Evolutionary conservation across 768 basidiomycete genomes (phyloP).

Genomic region (Tephrocybe sp.): DNA sequence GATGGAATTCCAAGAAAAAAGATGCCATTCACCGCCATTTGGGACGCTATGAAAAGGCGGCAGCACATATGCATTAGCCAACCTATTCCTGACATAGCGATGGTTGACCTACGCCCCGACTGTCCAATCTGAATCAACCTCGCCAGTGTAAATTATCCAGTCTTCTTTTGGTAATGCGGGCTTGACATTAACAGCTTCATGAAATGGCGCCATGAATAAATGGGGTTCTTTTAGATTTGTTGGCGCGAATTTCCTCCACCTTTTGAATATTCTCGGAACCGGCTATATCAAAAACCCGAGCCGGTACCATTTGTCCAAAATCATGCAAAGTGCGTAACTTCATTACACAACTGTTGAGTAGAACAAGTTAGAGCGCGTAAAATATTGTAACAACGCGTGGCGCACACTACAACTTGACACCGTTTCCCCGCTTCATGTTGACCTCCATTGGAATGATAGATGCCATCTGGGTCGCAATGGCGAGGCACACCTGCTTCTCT

Average conservation of each 20-base stretch:
- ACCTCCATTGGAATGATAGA: conserved; percentile 43
- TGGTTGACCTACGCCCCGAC: conserved; percentile 37
- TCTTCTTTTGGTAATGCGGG: conserved; percentile 11
- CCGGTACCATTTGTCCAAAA: too few relatives aligned
- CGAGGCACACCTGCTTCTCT: conserved; percentile 60
- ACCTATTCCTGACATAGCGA: not conserved
- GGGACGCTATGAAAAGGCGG: conserved; percentile 35
- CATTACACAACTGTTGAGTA: too few relatives aligned
- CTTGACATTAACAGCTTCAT: conserved; percentile 28
- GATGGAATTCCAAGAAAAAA: not conserved
- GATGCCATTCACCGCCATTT: conserved; percentile 42
- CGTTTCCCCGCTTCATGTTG: conserved; percentile 29
- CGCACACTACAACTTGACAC: conserved; percentile 18
- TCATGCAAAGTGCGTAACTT: too few relatives aligned
- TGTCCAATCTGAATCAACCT: conserved; percentile 45
- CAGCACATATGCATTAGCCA: conserved; percentile 3
- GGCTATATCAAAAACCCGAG: too few relatives aligned
- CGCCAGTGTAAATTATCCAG: conserved; percentile 28
- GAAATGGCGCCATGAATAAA: conserved; percentile 36
- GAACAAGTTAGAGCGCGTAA: too few relatives aligned
- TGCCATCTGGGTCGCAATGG: conserved; percentile 60
- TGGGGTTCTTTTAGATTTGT: not conserved
- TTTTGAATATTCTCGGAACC: too few relatives aligned
- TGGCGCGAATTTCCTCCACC: too few relatives aligned
- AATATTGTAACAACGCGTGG: too few relatives aligned